These are phyloP conservation scores for Erucastrum elatum DNA, from an alignment of 345 rosid genomes.

Conservation along the genomic window DNA sequence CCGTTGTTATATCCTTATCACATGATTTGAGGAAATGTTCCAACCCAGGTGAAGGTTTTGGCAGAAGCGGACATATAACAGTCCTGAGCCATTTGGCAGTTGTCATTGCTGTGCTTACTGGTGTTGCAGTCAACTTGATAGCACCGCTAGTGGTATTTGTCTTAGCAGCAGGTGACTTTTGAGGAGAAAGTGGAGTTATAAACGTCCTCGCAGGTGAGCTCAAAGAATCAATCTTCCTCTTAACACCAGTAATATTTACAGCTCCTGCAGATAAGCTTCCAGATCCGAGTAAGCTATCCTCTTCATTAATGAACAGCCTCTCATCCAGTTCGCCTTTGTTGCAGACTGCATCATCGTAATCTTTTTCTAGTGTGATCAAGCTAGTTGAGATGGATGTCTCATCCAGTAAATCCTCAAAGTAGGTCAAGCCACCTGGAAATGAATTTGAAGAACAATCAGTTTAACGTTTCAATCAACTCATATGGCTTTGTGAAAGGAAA, in stretches of 20 bases:
- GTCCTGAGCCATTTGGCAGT: conserved; percentile 98
- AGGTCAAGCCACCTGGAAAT: conserved; percentile 79
- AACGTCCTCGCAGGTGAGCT: conserved; percentile 82
- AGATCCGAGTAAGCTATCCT: conserved; percentile 81
- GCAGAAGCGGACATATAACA: conserved; percentile 72
- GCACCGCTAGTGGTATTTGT: conserved; percentile 47
- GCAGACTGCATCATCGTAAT: conserved; percentile 66
- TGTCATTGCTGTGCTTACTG: conserved; percentile 90
- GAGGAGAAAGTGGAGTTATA: conserved; percentile 83
- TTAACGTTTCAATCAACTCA: conserved; percentile 12
- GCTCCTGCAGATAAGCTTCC: conserved; percentile 55
- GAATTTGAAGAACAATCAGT: conserved; percentile 5
- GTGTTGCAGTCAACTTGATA: conserved; percentile 69
- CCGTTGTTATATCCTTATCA: conserved; percentile 77
- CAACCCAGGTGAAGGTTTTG: conserved; percentile 75
- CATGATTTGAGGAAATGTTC: conserved; percentile 73
- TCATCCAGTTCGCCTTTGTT: conserved; percentile 77
- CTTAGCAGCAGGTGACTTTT: conserved; percentile 69
- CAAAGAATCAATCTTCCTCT: conserved; percentile 74
- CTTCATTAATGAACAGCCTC: conserved; percentile 80
- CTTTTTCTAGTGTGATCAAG: conserved; percentile 67
- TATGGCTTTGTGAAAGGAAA: conserved; percentile 22
- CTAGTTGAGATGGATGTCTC: conserved; percentile 64
- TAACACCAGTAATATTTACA: conserved; percentile 55
- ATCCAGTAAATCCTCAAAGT: conserved; percentile 82